Evolutionary conservation across 2,329 filamentous ascomycete genomes (phyloP), one percentile per base, ranked within the genome.

Genomic region (Lecanosticta acicola): DNA sequence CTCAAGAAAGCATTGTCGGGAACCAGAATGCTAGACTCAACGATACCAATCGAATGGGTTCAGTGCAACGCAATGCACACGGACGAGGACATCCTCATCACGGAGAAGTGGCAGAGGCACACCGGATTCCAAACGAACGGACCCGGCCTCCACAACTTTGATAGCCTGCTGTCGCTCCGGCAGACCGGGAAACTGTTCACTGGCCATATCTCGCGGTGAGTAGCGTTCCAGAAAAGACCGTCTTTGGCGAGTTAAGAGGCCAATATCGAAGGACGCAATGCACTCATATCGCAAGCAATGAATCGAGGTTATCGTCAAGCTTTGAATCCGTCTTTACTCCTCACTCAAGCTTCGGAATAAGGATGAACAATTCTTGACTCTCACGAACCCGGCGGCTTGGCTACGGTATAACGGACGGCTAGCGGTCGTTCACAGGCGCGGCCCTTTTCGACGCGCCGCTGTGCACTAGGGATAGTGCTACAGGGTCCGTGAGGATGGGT

Each of bases 41-140:
- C 16, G 13, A 32, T 43, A 53, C 50, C 50, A 54, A 45, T 54
- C 51, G 32, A 54, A 54, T 10, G 51, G 51, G 26, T 54, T 54
- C 8, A 54, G 33, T 35, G 51, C 51, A 9, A 54, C 46, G 26
- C 45, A 48, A 35, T 51, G 45, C 21, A 54, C 48, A 35, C 45
- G 41, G 16, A 54, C 51, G 32, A 54, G 48, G 17, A 54, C 18
- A 14, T 54, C 51, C 17, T 51, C 51, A 17, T 46, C 32, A 35
- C 44, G 39, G 16, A 51, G 20, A 17, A 19, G 21, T 36, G 48
- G 51, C 11, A 54, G 16, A 11, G 51, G 45, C 9, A 43, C 39
- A 13, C 48, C 39, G n/a, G 44, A 34, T 43, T 48, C 48, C 41
- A 53, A 32, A 13, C 37, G 39, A 24, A 53, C 37, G 16, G 42